Evolutionary conservation across 2,329 filamentous ascomycete species (phyloP).

Genomic region (Xylariaceae sp.): DNA sequence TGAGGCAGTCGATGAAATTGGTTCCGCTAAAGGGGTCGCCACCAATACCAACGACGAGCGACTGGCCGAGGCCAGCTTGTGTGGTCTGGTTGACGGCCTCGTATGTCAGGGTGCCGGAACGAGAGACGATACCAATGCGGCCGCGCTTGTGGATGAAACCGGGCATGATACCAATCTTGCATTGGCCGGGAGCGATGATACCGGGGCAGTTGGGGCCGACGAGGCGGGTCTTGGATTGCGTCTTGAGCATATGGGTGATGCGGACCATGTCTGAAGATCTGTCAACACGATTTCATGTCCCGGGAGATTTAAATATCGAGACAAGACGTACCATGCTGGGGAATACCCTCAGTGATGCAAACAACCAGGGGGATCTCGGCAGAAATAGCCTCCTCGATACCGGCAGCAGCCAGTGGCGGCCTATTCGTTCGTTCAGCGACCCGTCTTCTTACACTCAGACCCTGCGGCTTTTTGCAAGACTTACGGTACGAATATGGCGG

Average conservation of each 20-base stretch:
- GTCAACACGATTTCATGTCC: conserved; percentile 16
- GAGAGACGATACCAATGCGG: conserved; percentile 97
- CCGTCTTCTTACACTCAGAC: too few relatives aligned
- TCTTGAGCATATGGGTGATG: conserved; percentile 97
- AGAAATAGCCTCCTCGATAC: conserved; percentile 94
- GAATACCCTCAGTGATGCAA: conserved; percentile 97
- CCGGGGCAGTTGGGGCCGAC: conserved; percentile 98
- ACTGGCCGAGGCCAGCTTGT: conserved; percentile 94
- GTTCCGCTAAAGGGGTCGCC: conserved; percentile 98
- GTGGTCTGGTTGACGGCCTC: conserved; percentile 99
- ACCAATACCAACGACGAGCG: conserved; percentile 96
- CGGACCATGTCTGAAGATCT: conserved; percentile 85
- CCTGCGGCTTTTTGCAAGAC: conserved; percentile 31
- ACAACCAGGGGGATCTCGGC: conserved; percentile 95
- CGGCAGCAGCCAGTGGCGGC: conserved; percentile 86
- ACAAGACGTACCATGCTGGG: conserved; percentile 80
- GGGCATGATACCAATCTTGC: conserved; percentile 99
- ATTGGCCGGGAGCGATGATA: conserved; percentile 93
- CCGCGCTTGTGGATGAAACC: conserved; percentile 99
- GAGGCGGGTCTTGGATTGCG: conserved; percentile 94
- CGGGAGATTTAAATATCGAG: neutral
- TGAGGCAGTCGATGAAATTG: conserved; percentile 99
- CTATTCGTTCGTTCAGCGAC: conserved; percentile 51
- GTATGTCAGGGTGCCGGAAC: conserved; percentile 97
- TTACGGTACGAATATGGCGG: conserved; percentile 96